These are phyloP conservation scores for Quercus tomentella DNA, from an alignment of 331 rosid genomes.

Conservation along the genomic window DNA sequence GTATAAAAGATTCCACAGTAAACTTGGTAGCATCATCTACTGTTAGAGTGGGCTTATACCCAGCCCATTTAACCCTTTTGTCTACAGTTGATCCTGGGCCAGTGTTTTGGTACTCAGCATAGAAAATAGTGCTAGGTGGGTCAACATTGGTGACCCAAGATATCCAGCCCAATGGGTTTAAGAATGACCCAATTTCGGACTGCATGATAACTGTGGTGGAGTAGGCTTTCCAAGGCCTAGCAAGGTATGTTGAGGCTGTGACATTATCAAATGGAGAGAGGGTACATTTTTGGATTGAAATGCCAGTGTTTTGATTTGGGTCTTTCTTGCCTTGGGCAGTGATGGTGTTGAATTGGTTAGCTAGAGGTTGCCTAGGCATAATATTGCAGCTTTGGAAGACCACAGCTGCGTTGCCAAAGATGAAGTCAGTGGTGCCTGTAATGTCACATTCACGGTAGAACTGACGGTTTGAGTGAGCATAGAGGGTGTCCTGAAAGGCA, in stretches of 20 bases:
- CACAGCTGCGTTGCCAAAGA: conserved; percentile 74
- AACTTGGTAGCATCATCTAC: conserved; percentile 36
- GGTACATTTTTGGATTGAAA: conserved; percentile 50
- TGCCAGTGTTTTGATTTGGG: conserved; percentile 60
- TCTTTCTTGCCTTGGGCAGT: conserved; percentile 86
- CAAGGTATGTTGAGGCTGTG: conserved; percentile 55
- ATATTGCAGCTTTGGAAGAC: conserved; percentile 65
- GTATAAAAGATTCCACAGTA: conserved; percentile 49
- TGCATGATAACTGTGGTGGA: conserved; percentile 63
- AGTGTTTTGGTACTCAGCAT: conserved; percentile 59
- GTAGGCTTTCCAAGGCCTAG: conserved; percentile 77
- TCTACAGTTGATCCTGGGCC: conserved; percentile 55
- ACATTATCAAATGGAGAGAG: conserved; percentile 32
- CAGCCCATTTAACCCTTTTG: conserved; percentile 59
- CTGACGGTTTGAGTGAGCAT: conserved; percentile 82
- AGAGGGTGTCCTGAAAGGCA: conserved; percentile 75
- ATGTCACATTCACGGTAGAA: conserved; percentile 80
- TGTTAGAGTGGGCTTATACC: conserved; percentile 42
- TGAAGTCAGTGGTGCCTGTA: conserved; percentile 76
- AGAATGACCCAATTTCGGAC: conserved; percentile 38
- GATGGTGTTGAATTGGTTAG: conserved; percentile 72
- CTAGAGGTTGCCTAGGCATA: conserved; percentile 59
- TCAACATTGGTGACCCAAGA: conserved; percentile 46
- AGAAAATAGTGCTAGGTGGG: conserved; percentile 47
- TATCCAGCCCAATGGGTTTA: conserved; percentile 62